phyloP scores from a whole-genome alignment of 345 rosid species.

The Lepidium sativum region DNA sequence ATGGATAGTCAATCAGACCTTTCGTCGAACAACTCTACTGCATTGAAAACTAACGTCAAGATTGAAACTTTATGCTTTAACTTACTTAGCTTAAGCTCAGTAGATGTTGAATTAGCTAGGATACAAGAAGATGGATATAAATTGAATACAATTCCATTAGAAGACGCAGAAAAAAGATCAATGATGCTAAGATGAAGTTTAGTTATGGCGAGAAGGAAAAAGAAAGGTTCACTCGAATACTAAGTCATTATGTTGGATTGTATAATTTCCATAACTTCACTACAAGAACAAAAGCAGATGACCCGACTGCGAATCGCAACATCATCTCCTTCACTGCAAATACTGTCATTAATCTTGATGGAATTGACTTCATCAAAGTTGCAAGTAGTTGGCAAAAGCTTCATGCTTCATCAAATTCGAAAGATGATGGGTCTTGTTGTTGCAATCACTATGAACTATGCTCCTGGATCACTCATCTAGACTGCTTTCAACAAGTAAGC shows the following conservation, averaged over 20 bases:
- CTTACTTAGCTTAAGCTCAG: slow-evolving; percentile 2
- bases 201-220: slow-evolving; percentile 55
- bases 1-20: slow-evolving; percentile 19
- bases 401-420: slow-evolving; percentile 98
- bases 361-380: slow-evolving; percentile 80
- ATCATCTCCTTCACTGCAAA: slow-evolving; percentile 65
- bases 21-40: slow-evolving; percentile 24
- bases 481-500: slow-evolving; percentile 72
- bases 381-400: slow-evolving; percentile 90
- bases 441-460: slow-evolving; percentile 71
- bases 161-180: slow-evolving; percentile 6
- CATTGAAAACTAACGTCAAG: slow-evolving; percentile 3
- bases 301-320: slow-evolving; percentile 61
- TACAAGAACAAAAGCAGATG: slow-evolving; percentile 75
- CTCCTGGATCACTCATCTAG: slow-evolving; percentile 54
- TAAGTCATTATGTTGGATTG: slow-evolving; percentile 65
- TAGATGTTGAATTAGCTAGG: slow-evolving; percentile 1
- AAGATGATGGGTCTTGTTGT: slow-evolving; percentile 94
- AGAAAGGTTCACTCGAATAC: slow-evolving; percentile 67
- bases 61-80: slow-evolving; percentile 6
- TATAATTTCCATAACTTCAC: slow-evolving; percentile 95
- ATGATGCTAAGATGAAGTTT: slow-evolving; percentile 26
- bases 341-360: slow-evolving; percentile 45
- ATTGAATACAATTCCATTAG: background rate
- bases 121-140: background rate